These are phyloP conservation scores for Aspergillus fumigatus DNA, from an alignment of 2,329 filamentous ascomycete genomes.

Conservation along the genomic window DNA sequence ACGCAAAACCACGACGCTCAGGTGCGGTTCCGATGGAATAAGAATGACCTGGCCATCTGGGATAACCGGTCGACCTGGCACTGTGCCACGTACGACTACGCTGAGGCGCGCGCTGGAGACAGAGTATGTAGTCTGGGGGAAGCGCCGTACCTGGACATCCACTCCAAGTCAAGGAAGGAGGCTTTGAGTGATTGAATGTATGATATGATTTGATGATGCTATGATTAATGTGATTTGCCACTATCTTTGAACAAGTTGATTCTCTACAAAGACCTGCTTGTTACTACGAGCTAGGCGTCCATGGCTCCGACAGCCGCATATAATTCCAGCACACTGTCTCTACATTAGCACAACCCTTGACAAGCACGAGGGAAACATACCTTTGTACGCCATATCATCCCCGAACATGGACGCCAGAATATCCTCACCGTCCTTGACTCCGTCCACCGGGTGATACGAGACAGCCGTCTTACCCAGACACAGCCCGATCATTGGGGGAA, in stretches of 20 bases:
- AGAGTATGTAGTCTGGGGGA: constrained; percentile 51
- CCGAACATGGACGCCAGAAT: constrained; percentile 54
- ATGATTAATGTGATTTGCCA: not conserved
- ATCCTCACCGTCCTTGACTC: constrained; percentile 37
- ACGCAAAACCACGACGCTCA: constrained; percentile 49
- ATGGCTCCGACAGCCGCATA: constrained; percentile 43
- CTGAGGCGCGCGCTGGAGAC: constrained; percentile 42
- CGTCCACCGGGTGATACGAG: constrained; percentile 55
- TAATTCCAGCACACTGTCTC: constrained; percentile 53
- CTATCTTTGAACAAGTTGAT: not conserved
- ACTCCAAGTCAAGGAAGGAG: constrained; percentile 36
- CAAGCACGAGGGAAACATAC: constrained; percentile 42
- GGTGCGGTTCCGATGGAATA: constrained; percentile 47
- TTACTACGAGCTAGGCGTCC: constrained; percentile 6
- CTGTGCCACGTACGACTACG: constrained; percentile 34
- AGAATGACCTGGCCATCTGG: constrained; percentile 40
- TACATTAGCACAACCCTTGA: constrained; percentile 2
- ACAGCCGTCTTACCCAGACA: constrained; percentile 68
- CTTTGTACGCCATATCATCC: constrained; percentile 61
- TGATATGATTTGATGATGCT: not conserved
- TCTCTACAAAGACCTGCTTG: not conserved
- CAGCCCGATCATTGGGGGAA: constrained; percentile 64
- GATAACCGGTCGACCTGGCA: constrained; percentile 37
- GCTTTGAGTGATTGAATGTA: constrained; percentile 16
- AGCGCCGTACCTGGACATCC: constrained; percentile 47